Conservation (phyloP, 2,329 filamentous ascomycete species). For the Alternaria sp. region DNA sequence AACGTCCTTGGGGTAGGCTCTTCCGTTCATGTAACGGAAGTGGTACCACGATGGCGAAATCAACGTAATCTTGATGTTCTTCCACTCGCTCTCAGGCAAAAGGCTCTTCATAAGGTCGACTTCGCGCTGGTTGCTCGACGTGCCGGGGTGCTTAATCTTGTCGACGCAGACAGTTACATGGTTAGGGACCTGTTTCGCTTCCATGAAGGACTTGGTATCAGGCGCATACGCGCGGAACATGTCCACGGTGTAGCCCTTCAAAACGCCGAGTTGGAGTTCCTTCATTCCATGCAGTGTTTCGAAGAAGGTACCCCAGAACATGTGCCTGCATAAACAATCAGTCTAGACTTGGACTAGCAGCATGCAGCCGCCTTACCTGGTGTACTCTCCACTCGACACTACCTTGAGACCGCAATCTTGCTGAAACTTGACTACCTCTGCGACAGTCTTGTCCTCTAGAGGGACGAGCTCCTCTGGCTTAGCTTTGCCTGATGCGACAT, state of each 20-base stretch:
- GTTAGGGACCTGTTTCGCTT: slow-evolving; percentile 62
- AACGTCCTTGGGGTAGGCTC: slow-evolving; percentile 55
- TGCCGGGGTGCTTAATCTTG: slow-evolving; percentile 65
- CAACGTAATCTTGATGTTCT: slow-evolving; percentile 73
- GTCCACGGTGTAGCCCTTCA: slow-evolving; percentile 58
- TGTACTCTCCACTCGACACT: slow-evolving; percentile 75
- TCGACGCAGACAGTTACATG: slow-evolving; percentile 65
- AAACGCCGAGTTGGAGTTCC: slow-evolving; percentile 55
- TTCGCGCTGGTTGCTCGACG: slow-evolving; percentile 65
- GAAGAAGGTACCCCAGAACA: slow-evolving; percentile 68
- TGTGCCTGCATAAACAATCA: slow-evolving; percentile 44
- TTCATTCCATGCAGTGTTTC: slow-evolving; percentile 64
- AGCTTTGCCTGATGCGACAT: slow-evolving; percentile 62
- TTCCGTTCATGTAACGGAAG: slow-evolving; percentile 66
- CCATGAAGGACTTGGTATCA: slow-evolving; percentile 69
- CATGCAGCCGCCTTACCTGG: slow-evolving; percentile 29
- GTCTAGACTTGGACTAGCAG: slow-evolving; percentile 1
- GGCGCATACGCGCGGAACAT: slow-evolving; percentile 68
- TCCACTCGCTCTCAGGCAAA: slow-evolving; percentile 67
- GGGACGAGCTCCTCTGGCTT: slow-evolving; percentile 56
- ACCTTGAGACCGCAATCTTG: slow-evolving; percentile 68
- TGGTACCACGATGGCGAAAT: slow-evolving; percentile 75
- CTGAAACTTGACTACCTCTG: slow-evolving; percentile 71
- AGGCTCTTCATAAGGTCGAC: slow-evolving; percentile 67
- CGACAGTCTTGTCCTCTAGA: slow-evolving; percentile 71